Percentiles rank a stretch among this genome's conserved stretches.
Evolutionary conservation across 179 eudicot genomes (phyloP).

Genomic region (Silene vulgaris): DNA sequence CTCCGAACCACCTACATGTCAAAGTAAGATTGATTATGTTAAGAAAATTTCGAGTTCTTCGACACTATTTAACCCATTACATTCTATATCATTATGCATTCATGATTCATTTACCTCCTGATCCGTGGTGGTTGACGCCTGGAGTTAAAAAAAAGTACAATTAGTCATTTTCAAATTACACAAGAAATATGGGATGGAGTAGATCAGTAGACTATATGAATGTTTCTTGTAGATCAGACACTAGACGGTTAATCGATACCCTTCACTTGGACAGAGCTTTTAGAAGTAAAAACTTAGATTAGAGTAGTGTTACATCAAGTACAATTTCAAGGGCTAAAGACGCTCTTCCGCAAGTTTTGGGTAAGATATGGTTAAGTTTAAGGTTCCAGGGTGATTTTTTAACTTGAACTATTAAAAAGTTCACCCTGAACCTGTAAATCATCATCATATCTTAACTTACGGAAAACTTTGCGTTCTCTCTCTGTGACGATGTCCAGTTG

Average conservation of each 20-base stretch:
- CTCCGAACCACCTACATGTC: slow-evolving; percentile 36
- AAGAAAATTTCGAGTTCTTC: slow-evolving; percentile 8
- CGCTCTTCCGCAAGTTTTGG: background rate
- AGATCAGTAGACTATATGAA: background rate
- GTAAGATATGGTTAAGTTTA: background rate
- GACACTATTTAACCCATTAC: background rate
- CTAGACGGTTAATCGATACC: background rate
- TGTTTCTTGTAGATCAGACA: background rate
- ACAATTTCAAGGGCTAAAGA: background rate
- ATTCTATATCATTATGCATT: background rate
- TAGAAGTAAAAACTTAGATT: background rate
- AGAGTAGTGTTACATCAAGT: slow-evolving; percentile 7
- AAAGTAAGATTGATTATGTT: slow-evolving; percentile 20
- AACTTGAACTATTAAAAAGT: background rate
- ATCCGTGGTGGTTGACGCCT: slow-evolving; percentile 35
- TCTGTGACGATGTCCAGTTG: background rate
- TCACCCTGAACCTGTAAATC: background rate
- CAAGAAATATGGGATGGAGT: background rate
- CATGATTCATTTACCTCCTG: slow-evolving; percentile 26
- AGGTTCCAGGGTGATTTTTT: background rate
- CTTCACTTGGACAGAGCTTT: background rate
- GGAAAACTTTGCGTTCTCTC: background rate
- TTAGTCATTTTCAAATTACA: slow-evolving; percentile 17
- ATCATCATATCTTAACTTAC: background rate
- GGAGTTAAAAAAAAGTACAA: slow-evolving; percentile 19